Base-by-base conservation (phyloP, 2,329 filamentous ascomycete genomes). In the Pseudogymnoascus sp. region DNA sequence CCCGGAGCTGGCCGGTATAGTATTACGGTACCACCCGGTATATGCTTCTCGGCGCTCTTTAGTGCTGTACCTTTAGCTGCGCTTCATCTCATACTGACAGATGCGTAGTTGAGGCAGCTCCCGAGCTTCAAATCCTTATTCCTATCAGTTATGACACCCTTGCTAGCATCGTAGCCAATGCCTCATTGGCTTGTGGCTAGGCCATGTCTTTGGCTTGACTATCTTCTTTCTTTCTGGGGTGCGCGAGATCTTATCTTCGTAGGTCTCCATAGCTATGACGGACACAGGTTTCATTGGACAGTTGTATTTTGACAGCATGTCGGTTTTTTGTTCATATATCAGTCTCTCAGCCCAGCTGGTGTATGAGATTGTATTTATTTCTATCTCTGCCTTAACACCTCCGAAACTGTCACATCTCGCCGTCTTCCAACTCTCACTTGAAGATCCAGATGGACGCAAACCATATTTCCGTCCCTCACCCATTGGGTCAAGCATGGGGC, bases 401-500 rank as follows among this genome's bases (percentile, higher is more conserved):
- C 8, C 30, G 45, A 52, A 30, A 23, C 21, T 48, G 33, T 33
- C 9, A 52, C 45, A 30, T 30, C 45, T 52, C 15, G 45, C 26
- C 7, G 45, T 28, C 26, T 52, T 33, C 26, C 28, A 5, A 28
- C n/a, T 48, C 41, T 48, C 41, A 48, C 23, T 19, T 52, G 45
- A 52, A 52, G 45, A 26, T 33, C 45, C n/a, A 52, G 26, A 52
- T 52, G 45, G 45, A 52, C 26, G 45, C 45, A 19, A 52, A 52
- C 45, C 26, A 52, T 9, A 33, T 52, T n/a, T 18, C 30, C 15
- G 12, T 38, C 65, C 65, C 39, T 9, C 55, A 57, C 55, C 55
- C 55, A 23, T 38, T 57, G 33, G 35, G 55, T 13, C 75, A 80
- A 64, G 78, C 76, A 35, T 82, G 81, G 70, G 83, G 83, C 62